Evolutionary conservation across 768 basidiomycete species (phyloP).

Genomic region (Russula lepida): DNA sequence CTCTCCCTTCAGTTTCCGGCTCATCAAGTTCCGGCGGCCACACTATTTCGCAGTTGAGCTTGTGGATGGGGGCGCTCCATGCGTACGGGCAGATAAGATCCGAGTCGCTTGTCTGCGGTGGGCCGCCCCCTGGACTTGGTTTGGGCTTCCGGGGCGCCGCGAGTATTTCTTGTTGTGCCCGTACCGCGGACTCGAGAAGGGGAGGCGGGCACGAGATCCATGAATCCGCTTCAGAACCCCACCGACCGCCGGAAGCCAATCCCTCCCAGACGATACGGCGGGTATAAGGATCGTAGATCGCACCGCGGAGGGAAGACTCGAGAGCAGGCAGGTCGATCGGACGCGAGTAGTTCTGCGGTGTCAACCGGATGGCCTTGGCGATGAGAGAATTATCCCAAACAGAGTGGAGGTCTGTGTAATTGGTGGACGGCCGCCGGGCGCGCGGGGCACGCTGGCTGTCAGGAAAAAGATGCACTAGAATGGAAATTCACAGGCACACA

Average conservation of each 20-base stretch:
- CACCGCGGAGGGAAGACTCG: slow-evolving; percentile 58
- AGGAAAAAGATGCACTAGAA: not conserved
- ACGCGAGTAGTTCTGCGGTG: slow-evolving; percentile 64
- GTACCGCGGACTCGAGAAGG: not conserved
- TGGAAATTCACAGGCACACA: slow-evolving; percentile 13
- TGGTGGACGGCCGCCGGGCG: not conserved
- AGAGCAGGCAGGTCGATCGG: slow-evolving; percentile 63
- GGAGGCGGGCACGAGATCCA: slow-evolving; percentile 64
- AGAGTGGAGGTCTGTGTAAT: slow-evolving; percentile 60
- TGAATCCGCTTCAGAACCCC: slow-evolving; percentile 45
- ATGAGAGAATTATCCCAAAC: slow-evolving; percentile 83
- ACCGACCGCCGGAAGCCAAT: slow-evolving; percentile 41
- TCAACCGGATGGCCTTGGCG: slow-evolving; percentile 68
- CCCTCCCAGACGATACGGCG: slow-evolving; percentile 86
- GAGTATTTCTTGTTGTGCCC: not conserved
- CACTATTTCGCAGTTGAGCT: slow-evolving; percentile 73
- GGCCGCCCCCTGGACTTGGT: slow-evolving; percentile 2
- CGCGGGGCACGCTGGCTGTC: not conserved
- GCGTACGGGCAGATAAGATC: slow-evolving; percentile 61
- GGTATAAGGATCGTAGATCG: slow-evolving; percentile 83
- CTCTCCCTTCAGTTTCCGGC: slow-evolving; percentile 22
- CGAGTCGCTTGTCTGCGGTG: slow-evolving; percentile 36
- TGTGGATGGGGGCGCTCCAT: slow-evolving; percentile 68
- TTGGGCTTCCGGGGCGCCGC: not conserved
- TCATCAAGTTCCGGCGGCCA: slow-evolving; percentile 67